Conservation (phyloP, 2,329 filamentous ascomycete species). For the Aspergillus texensis region DNA sequence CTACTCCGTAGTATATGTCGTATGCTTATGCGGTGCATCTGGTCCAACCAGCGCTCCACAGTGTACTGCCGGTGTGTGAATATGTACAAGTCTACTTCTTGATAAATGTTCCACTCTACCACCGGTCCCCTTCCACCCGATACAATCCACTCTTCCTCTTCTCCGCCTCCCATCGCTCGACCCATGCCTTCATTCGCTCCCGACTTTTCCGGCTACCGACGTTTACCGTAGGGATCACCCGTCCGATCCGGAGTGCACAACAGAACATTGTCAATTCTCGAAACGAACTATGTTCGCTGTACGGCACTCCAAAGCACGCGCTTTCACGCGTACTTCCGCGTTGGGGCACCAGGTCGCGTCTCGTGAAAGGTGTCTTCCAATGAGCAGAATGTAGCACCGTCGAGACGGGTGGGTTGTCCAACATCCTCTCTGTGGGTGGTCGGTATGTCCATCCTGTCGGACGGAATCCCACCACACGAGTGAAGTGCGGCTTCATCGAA, state of each 20-base stretch:
- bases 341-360: slow-evolving; percentile 75
- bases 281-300: slow-evolving; percentile 94
- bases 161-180: slow-evolving; percentile 65
- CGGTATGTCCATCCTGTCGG: slow-evolving; percentile 95
- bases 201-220: slow-evolving; percentile 65
- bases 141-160: slow-evolving; percentile 66
- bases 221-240: slow-evolving; percentile 92
- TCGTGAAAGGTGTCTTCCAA: slow-evolving; percentile 76
- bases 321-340: slow-evolving; percentile 80
- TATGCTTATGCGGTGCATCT: too few relatives aligned
- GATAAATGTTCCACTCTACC: background rate
- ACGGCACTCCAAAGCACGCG: slow-evolving; percentile 90
- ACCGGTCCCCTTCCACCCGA: slow-evolving; percentile 36
- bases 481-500: slow-evolving; percentile 78
- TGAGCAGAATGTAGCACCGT: slow-evolving; percentile 66
- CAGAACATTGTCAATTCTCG: slow-evolving; percentile 92
- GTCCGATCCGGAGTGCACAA: slow-evolving; percentile 82
- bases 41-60: too few relatives aligned
- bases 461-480: slow-evolving; percentile 83
- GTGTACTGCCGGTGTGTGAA: background rate
- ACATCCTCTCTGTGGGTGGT: slow-evolving; percentile 65
- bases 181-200: slow-evolving; percentile 68
- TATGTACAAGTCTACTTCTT: background rate
- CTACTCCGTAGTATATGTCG: too few relatives aligned
- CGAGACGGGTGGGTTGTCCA: slow-evolving; percentile 64